A percentile compares a stretch with the other conserved stretches of the same genome.
Conservation (phyloP, 768 basidiomycete genomes). For the Amanita exitialis region DNA sequence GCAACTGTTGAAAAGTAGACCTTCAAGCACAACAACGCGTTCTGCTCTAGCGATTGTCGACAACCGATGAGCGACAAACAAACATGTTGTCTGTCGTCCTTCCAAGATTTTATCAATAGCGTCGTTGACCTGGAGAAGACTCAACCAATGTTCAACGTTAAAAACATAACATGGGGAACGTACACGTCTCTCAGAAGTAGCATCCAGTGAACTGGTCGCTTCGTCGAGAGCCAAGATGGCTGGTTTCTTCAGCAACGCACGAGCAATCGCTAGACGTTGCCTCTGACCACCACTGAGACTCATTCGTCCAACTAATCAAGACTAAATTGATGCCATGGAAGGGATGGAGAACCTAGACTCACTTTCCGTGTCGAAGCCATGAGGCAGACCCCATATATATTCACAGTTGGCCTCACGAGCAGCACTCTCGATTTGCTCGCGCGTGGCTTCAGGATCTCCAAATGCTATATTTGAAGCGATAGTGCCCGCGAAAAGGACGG, state of each 20-base stretch:
- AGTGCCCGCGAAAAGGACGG: conserved; percentile 84
- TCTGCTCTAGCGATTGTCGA: conserved; percentile 89
- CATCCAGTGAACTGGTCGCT: conserved; percentile 83
- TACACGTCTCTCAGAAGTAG: conserved; percentile 77
- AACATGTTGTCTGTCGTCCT: conserved; percentile 71
- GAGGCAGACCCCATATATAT: conserved; percentile 90
- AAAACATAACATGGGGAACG: conserved; percentile 10
- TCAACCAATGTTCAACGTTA: background rate
- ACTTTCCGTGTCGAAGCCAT: conserved; percentile 93
- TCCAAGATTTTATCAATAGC: conserved; percentile 84
- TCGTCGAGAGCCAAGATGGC: conserved; percentile 84
- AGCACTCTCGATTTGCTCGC: conserved; percentile 79
- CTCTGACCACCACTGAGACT: conserved; percentile 74
- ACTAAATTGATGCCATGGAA: background rate
- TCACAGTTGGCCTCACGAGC: conserved; percentile 92
- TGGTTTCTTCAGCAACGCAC: conserved; percentile 84
- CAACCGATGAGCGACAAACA: conserved; percentile 84
- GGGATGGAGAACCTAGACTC: conserved; percentile 15
- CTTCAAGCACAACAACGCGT: conserved; percentile 83
- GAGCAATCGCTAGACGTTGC: conserved; percentile 73
- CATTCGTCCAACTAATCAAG: conserved; percentile 46
- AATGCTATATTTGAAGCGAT: conserved; percentile 94
- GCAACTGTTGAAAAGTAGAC: conserved; percentile 19
- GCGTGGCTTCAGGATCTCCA: conserved; percentile 64
- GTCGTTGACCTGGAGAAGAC: conserved; percentile 56